Conservation (phyloP, 1,139 yeast species). For the Kazachstania sp. region DNA sequence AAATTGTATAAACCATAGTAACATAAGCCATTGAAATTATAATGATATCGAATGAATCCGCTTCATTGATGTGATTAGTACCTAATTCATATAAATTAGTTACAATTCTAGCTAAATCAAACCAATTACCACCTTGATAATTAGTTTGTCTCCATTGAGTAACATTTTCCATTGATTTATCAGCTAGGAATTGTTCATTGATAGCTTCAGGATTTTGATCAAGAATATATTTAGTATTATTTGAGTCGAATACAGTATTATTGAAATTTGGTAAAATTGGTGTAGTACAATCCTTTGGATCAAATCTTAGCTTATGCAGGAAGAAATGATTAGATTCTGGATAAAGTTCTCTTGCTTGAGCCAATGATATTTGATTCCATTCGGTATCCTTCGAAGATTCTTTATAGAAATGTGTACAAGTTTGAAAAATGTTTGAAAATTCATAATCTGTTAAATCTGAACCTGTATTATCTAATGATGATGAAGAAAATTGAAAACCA, state of each 20-base stretch:
- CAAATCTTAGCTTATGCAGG: slow-evolving; percentile 24
- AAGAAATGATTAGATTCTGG: slow-evolving; percentile 23
- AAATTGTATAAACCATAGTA: slow-evolving; percentile 84
- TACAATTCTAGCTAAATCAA: slow-evolving; percentile 54
- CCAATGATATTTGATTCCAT: slow-evolving; percentile 18
- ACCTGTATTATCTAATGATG: neutral
- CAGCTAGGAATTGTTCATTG: slow-evolving; percentile 16
- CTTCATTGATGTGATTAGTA: slow-evolving; percentile 52
- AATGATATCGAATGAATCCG: slow-evolving; percentile 81
- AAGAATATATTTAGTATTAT: slow-evolving; percentile 20
- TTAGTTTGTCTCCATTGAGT: slow-evolving; percentile 43
- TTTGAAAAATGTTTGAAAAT: slow-evolving; percentile 18
- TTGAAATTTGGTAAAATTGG: slow-evolving; percentile 18
- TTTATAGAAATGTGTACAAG: slow-evolving; percentile 24
- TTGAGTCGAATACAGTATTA: slow-evolving; percentile 18
- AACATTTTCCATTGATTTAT: slow-evolving; percentile 34
- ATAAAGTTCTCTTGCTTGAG: slow-evolving; percentile 15
- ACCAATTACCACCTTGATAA: slow-evolving; percentile 42
- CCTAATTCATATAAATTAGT: slow-evolving; percentile 41
- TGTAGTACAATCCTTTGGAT: slow-evolving; percentile 2
- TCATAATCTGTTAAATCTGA: slow-evolving; percentile 7
- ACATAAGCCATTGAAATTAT: slow-evolving; percentile 74
- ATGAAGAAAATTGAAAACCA: slow-evolving; percentile 24
- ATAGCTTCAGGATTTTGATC: slow-evolving; percentile 16
- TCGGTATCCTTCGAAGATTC: slow-evolving; percentile 12